Evolutionary conservation across 2,329 filamentous ascomycete species (phyloP), one percentile per base, ranked within the genome.

Genomic region (Cryphonectria carpinicola): DNA sequence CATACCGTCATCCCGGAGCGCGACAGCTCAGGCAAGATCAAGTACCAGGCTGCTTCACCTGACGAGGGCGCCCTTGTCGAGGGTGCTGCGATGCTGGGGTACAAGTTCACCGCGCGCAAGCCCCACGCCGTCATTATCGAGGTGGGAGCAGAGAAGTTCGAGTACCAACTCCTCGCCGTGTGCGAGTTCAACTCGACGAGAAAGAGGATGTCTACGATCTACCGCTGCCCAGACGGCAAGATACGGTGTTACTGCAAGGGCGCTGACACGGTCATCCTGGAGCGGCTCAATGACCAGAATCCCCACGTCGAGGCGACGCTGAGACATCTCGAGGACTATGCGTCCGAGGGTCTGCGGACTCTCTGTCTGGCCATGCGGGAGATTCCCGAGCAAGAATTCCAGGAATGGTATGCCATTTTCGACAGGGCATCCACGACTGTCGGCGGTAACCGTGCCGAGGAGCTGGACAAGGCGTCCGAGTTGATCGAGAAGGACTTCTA

Each of bases 121-220:
- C 97, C 96, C 41, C 90, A 90, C 71, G 89, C 93, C 6, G 96
- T 99, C 41, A 92, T 95, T 56, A 95, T 98, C 75, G 88, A 92
- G 69, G 91, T 92, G 1, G 87, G 88, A 54, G 94, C 92, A 0
- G 83, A 88, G 75, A 87, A 93, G 74, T 85, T 88, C 60, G 92
- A 98, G 79, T 99, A 96, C 79, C 93, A 98, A 79, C 86, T 99
- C 54, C 84, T 99, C 71, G 95, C 95, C 2, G 95, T 99, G n/a
- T 98, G 95, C 80, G 96, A 99, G 81, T 99, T 99, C 86, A 99
- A 99, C 82, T 98, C 96, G 1, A 96, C 94, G 11, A 88, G 96
- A 76, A 99, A 99, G 84, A 88, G 96, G 75, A 99, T 99, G 96
- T 98, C 96, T 10, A 93, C 95, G 32, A 97, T 99, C 75, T 98